Base-by-base conservation (phyloP, 129 eudicot species). In the Heracleum sosnowskyi region DNA sequence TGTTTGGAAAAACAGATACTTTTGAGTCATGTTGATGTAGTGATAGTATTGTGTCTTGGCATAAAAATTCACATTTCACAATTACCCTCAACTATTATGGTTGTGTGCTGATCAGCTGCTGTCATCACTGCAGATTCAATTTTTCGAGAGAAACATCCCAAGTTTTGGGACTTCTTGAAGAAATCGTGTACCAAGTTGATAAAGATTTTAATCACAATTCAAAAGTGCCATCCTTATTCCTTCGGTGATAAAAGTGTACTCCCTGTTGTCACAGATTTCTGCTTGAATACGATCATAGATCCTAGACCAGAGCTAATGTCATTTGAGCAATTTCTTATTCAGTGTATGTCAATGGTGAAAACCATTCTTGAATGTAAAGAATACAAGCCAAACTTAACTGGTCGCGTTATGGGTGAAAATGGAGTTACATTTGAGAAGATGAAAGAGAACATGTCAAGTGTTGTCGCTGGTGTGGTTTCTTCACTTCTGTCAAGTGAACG, bases 301-400 rank as follows among this genome's bases (percentile, higher is more conserved):
- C 99, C 97, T 76, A 97, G 88, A 85, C 88, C 94, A 37, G 92
- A 87, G 82, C 76, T 86, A 37, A 69, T 90, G 46, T 90, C 92
- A 29, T 95, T 90, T 79, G 97, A 95, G 79, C 91, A 84, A 34
- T 90, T 95, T 80, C 89, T 87, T 77, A 92, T 95, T 75, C 92
- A 92, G 79, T 95, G 99, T 78, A 90, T 95, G 96, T 85, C 86
- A 31, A 82, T 95, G 91, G 87, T 89, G 75, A 95, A 95, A 82
- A 84, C 97, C 81, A 83, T 90, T 76, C 83, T 95, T 78, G 99
- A 95, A 86, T 88, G 99, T 84, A 92, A 95, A 85, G 99, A 90
- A 62, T 95, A 95, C 82, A 91, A 87, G 87, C 94, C 89, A 77
- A 78, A 78, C 80, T 80, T 88, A 86, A 92, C 88, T 73, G 99